A percentile compares a stretch with the other conserved stretches of the same genome.
These are phyloP conservation scores for Colletotrichum sp. DNA, from an alignment of 2,329 filamentous ascomycete species.

Conservation along the genomic window DNA sequence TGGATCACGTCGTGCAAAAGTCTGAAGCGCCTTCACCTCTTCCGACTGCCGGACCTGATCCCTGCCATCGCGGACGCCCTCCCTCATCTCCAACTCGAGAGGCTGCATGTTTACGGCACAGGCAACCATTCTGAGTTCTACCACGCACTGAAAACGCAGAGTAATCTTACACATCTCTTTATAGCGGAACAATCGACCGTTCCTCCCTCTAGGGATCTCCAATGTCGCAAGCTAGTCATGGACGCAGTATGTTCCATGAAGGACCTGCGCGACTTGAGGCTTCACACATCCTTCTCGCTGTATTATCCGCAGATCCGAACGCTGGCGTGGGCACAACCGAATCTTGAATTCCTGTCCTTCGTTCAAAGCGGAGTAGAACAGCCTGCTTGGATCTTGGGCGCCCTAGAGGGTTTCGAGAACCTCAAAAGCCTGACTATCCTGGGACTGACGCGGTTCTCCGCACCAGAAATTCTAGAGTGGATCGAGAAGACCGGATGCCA, in stretches of 20 bases:
- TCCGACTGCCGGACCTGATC: neutral
- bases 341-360: neutral
- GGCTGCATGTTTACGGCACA: neutral
- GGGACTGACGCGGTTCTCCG: neutral
- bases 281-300: neutral
- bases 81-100: neutral
- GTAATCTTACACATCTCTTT: neutral
- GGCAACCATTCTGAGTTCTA: neutral
- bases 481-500: neutral
- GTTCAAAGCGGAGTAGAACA: neutral
- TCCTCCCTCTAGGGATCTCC: neutral
- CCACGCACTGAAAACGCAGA: neutral
- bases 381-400: neutral
- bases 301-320: neutral
- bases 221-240: neutral
- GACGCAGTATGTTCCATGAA: constrained; percentile 2
- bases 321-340: neutral
- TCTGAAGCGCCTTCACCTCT: neutral
- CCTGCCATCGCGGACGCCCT: constrained; percentile 1
- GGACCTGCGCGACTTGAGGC: neutral
- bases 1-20: neutral
- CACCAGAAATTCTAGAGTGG: neutral
- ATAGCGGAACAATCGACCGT: neutral
- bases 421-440: neutral
- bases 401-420: neutral